Base-by-base conservation (phyloP, 306 rosid species). In the Hippophae gyantsensis region DNA sequence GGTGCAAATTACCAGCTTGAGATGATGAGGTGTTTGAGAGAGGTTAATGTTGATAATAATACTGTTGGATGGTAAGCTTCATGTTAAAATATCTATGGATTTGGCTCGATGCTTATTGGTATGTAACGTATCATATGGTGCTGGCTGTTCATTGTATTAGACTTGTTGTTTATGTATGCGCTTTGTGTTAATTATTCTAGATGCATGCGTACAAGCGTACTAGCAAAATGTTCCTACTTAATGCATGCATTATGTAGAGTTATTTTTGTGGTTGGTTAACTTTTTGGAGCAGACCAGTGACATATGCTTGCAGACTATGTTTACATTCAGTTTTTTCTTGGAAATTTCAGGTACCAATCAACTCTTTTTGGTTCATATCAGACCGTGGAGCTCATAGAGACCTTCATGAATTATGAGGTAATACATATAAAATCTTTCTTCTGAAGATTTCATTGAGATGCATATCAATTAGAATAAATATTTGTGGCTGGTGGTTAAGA, bases 1-100 rank as follows among this genome's bases (percentile, higher is more conserved):
- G 99, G 99, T 61, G 99, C 99, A 51, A 92, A 83, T 81, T 92
- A 92, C 76, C 99, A 92, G 82, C 96, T 92, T 23, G 99, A 92
- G 69, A 87, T 92, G 99, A 92, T 92, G 99, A 92, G 96, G 69
- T 92, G 99, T 75, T 67, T 92, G 88, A 83, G 99, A 72, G 96
- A 92, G 78, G 99, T 92, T 63, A 92, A 92, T 61, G 99, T 92
- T 74, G 99, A 92, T 78, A 92, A 92, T 48, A 92, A 92, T 60
- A 92, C 99, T 0, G 96, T 88, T 70, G 99, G 99, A 71, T 92
- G 99, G 99, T 88, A 78, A 14, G 84, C 59, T 56, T 32, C 38
- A 18, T 18, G 23, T 32, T 32, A 32, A 32, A 32, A 32, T 32
- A 32, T 32, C 38, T 32, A 2, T 32, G 38, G 4, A 32, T 32